phyloP scores from a whole-genome alignment of 2,329 filamentous ascomycete genomes.

The Ophiostoma sp. region DNA sequence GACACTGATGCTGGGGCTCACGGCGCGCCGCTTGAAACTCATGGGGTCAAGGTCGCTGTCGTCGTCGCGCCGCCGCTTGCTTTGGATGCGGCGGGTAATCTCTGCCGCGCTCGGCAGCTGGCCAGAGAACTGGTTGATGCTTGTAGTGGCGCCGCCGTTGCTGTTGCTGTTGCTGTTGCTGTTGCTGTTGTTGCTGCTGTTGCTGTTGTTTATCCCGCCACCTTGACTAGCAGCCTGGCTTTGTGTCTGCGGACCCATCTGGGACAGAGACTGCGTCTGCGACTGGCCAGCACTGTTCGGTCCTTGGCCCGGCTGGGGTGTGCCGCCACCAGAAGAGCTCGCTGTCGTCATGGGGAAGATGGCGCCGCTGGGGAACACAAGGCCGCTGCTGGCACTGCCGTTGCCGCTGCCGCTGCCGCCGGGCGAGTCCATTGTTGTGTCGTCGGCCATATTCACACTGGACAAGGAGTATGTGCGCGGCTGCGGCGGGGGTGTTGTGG shows the following conservation, averaged over 20 bases:
- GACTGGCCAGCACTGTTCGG: not conserved
- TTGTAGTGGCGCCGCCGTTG: not conserved
- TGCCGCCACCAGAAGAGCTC: constrained; percentile 36
- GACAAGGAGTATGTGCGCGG: constrained; percentile 41
- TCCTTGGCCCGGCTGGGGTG: constrained; percentile 34
- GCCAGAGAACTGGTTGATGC: constrained; percentile 20
- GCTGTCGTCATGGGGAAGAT: constrained; percentile 33
- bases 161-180: not conserved
- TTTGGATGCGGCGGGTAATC: constrained; percentile 70
- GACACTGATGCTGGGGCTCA: constrained; percentile 84
- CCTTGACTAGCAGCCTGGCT: not conserved
- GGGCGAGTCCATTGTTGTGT: constrained; percentile 29
- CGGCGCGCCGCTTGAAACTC: constrained; percentile 84
- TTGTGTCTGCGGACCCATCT: not conserved
- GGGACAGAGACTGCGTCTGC: not conserved
- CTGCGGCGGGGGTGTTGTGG: constrained; percentile 31
- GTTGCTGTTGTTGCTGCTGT: not conserved
- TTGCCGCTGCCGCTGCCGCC: constrained; percentile 12
- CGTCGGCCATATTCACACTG: constrained; percentile 48
- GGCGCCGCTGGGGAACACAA: constrained; percentile 28
- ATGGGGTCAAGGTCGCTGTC: constrained; percentile 78
- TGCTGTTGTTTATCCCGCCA: not conserved
- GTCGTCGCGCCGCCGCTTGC: constrained; percentile 72
- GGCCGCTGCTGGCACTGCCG: constrained; percentile 25
- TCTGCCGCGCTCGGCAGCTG: constrained; percentile 63